Percentiles rank a stretch among this genome's conserved stretches.
These are phyloP conservation scores for Pythium volutum DNA, from an alignment of 352 stramenopile species.

Conservation along the genomic window DNA sequence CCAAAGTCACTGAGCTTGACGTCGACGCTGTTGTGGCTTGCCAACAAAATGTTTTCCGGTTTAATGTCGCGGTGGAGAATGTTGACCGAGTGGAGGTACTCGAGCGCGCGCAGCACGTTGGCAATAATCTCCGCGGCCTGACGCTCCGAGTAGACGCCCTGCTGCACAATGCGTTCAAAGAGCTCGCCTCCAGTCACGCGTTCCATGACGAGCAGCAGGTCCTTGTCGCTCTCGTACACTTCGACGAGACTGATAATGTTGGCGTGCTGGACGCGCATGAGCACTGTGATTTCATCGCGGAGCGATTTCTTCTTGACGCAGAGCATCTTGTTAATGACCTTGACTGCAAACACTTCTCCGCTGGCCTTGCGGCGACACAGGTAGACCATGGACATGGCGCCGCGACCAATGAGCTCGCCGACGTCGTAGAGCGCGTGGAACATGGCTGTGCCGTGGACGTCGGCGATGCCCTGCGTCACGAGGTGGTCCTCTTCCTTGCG, in stretches of 20 bases:
- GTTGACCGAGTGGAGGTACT: constrained; percentile 78
- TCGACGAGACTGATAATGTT: constrained; percentile 88
- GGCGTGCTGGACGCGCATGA: constrained; percentile 80
- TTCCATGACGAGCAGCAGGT: constrained; percentile 87
- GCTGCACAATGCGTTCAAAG: constrained; percentile 80
- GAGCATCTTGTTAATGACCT: constrained; percentile 87
- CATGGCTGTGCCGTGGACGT: constrained; percentile 79
- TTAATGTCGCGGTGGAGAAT: constrained; percentile 90
- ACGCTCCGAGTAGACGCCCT: constrained; percentile 80
- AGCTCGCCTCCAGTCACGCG: constrained; percentile 81
- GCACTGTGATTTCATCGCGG: constrained; percentile 61
- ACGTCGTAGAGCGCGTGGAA: constrained; percentile 90
- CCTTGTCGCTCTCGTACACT: constrained; percentile 84
- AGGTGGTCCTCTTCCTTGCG: constrained; percentile 82
- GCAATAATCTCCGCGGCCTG: constrained; percentile 69
- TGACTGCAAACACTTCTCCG: constrained; percentile 80
- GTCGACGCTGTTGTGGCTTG: constrained; percentile 66
- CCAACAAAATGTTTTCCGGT: constrained; percentile 78
- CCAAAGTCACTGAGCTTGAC: constrained; percentile 84
- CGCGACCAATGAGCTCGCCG: constrained; percentile 76
- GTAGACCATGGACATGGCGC: constrained; percentile 84
- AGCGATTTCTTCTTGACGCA: constrained; percentile 86
- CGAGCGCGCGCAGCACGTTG: constrained; percentile 67
- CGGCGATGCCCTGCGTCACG: constrained; percentile 79
- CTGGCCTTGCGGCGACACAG: constrained; percentile 78